Evolutionary conservation across 2,329 filamentous ascomycete genomes (phyloP), one percentile per base, ranked within the genome.

Genomic region (Lecanicillium sp.): DNA sequence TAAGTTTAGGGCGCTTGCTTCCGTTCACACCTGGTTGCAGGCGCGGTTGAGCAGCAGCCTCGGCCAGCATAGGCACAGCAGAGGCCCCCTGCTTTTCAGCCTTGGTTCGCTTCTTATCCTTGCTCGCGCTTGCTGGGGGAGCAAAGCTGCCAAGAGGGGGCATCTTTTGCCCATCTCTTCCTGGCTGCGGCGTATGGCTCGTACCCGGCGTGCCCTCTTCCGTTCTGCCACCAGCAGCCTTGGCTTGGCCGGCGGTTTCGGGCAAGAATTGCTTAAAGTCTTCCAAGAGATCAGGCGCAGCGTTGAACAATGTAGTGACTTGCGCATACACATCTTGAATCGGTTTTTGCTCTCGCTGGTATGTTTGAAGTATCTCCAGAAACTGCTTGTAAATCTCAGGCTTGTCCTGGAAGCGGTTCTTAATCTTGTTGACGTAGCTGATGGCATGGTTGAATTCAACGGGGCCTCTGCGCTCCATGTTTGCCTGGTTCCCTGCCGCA

Each of bases 381-480:
- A 98, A 98, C 56, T 98, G 90, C 61, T 98, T 98, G 68, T 98
- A 98, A 45, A 98, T 96, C 58, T 98, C 92, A 6, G 92, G 92
- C 48, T 94, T 89, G 53, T 89, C 83, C 51, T 94, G 83, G 63
- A 96, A 98, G 32, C 92, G 90, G 57, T 96, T 98, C 87, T 98
- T 98, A 54, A 98, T 98, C 66, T 98, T 98, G 58, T 98, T 98
- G 39, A 98, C 92, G 54, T 98, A 98, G 59, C 89, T 96, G 47
- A 98, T 98, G 1, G 92, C 92, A 63, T 98, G 92, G 57, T 98
- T 98, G 62, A 98, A 98, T 56, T 98, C 92, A 14, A 98, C 92
- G 2, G 92, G 92, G 1, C 89, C 90, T 40, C 89, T 79, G 56
- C 92, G 94, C 60, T 94, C 89, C 57, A 85, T 64, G 62, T 73